These are phyloP conservation scores for Zygoascus bituminiphila DNA, from an alignment of 805 yeast genomes.

Conservation along the genomic window DNA sequence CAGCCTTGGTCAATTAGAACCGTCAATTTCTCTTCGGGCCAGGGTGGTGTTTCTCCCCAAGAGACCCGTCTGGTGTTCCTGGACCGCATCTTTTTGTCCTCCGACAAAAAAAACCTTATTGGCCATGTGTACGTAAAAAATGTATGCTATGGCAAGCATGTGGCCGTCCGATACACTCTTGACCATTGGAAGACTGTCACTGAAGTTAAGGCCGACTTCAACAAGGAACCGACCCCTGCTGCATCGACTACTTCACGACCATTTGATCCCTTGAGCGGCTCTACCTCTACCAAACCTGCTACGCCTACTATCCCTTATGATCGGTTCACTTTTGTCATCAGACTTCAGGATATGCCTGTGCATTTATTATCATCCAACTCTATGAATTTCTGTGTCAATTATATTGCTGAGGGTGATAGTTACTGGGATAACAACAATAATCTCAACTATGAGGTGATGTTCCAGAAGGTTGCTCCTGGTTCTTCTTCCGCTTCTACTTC, in stretches of 20 bases:
- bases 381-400: slow-evolving; percentile 51
- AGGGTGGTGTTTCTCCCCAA: slow-evolving; percentile 10
- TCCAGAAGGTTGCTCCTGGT: slow-evolving; percentile 26
- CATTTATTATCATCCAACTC: slow-evolving; percentile 23
- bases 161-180: slow-evolving; percentile 64
- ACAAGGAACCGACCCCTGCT: slow-evolving; percentile 38
- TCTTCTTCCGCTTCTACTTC: not conserved
- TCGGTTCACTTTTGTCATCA: slow-evolving; percentile 59
- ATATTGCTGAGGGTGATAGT: slow-evolving; percentile 40
- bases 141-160: slow-evolving; percentile 56
- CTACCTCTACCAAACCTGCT: slow-evolving; percentile 4
- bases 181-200: slow-evolving; percentile 72
- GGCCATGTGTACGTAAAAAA: slow-evolving; percentile 80
- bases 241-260: slow-evolving; percentile 12
- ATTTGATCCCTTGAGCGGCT: not conserved
- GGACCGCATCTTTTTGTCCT: slow-evolving; percentile 53
- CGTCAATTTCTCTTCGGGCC: slow-evolving; percentile 23
- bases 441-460: slow-evolving; percentile 49
- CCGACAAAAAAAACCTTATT: slow-evolving; percentile 48
- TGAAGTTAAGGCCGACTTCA: slow-evolving; percentile 57
- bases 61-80: slow-evolving; percentile 42
- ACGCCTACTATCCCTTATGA: no score
- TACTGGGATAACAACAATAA: slow-evolving; percentile 71
- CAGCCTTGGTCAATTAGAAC: slow-evolving; percentile 25
- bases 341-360: slow-evolving; percentile 27